Evolutionary conservation across 1,284 basidiomycete genomes (phyloP), one percentile per base, ranked within the genome.

Genomic region (Austropuccinia psidii): DNA sequence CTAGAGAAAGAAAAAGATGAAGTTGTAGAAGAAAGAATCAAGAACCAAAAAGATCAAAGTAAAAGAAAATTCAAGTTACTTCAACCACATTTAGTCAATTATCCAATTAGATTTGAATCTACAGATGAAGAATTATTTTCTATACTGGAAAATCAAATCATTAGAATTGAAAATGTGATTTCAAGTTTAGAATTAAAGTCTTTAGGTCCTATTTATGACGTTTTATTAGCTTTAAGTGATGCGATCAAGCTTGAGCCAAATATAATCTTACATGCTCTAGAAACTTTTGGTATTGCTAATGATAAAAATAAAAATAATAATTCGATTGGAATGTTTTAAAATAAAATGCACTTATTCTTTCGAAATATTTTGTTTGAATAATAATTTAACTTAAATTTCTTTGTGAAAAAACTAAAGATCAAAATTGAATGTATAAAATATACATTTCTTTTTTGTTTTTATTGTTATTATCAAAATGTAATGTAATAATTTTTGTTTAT

Each of bases 81-180:
- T 41, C 75, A 91, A 75, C 86, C 88, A 0, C 83, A 85, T 35
- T 81, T 87, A 55, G 83, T 94, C 41, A 83, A 92, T 2, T 91
- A 93, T 0, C 82, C 84, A 11, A 85, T 94, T 78, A 83, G 84
- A 75, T 87, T 90, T 55, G 88, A 88, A 76, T 87, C 89, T 76
- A 85, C 86, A 19, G 91, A 94, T 78, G 83, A 85, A 47, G 90
- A 95, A 77, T 82, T 95, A 60, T 85, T 87, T 79, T 82, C 86
- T 60, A 82, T 92, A 11, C 83, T 97, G 43, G 90, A 93, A 65
- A 73, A 73, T 33, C 41, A 64, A 37, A 52, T 73, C 15, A 73
- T 87, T 17, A 85, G 93, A 45, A 87, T 94, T 64, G 89, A 93
- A 79, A 93, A 94, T 79, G 86, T 88, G n/a, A 82, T 89, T 33